Evolutionary conservation across 139 green algal species (phyloP).

Genomic region (Chlamydomonas eustigma): DNA sequence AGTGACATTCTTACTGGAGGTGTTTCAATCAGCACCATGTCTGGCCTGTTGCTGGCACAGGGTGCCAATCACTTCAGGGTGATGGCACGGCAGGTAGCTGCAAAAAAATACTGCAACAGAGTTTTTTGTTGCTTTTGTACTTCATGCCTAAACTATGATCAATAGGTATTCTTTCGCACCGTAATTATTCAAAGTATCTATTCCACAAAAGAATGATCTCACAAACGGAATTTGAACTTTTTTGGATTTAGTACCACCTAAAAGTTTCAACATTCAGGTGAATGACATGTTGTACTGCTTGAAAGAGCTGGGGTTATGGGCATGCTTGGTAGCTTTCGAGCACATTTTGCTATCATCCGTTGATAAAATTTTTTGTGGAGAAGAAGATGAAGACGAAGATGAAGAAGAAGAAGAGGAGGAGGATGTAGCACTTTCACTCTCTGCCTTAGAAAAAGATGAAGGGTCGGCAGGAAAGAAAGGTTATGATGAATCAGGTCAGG

Average conservation of each 20-base stretch:
- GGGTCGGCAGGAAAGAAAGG: not conserved
- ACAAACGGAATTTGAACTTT: no score
- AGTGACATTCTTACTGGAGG: no score
- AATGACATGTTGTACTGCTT: not conserved
- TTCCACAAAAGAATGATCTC: no score
- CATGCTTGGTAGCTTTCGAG: not conserved
- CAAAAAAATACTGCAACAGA: no score
- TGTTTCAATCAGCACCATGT: not conserved
- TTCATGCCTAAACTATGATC: no score
- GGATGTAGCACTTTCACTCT: not conserved
- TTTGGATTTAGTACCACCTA: no score
- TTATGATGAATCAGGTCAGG: no score
- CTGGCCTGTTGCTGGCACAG: not conserved
- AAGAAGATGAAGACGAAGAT: no score
- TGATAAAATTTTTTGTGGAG: not conserved
- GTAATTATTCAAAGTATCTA: no score
- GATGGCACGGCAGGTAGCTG: not conserved
- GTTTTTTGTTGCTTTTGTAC: no score
- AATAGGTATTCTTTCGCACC: no score
- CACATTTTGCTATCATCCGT: slow-evolving; percentile 4
- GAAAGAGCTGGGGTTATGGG: slow-evolving; percentile 4
- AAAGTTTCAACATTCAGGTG: not conserved
- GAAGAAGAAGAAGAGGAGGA: not conserved
- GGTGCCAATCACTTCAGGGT: not conserved
- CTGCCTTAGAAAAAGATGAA: not conserved